Evolutionary conservation across 225 moss, liverwort and hornwort species (phyloP).

Genomic region (Ulota crispa): DNA sequence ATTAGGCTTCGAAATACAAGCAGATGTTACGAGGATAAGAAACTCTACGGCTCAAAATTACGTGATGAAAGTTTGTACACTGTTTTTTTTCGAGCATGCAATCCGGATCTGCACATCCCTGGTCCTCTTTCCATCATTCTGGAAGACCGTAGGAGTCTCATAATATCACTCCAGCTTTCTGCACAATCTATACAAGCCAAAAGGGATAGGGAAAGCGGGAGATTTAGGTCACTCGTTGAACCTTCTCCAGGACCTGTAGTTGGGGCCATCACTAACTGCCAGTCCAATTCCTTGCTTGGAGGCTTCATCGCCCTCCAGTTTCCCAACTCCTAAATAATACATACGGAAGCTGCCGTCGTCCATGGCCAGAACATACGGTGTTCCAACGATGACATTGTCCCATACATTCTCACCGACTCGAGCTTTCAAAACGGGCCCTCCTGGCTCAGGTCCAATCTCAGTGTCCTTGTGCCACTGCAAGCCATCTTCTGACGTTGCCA

Average conservation of each 20-base stretch:
- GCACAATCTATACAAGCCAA: constrained; percentile 14
- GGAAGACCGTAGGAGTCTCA: background rate
- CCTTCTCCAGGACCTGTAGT: constrained; percentile 58
- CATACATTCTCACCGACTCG: constrained; percentile 50
- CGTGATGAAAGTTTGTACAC: constrained; percentile 5
- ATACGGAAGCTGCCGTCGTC: constrained; percentile 57
- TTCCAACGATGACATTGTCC: constrained; percentile 56
- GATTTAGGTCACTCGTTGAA: constrained; percentile 35
- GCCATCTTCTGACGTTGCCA: constrained; percentile 54
- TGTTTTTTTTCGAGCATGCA: background rate
- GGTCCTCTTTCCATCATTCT: background rate
- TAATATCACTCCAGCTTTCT: constrained; percentile 6
- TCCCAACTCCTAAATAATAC: constrained; percentile 60
- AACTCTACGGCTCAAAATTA: background rate
- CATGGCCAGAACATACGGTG: constrained; percentile 52
- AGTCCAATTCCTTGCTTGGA: constrained; percentile 47
- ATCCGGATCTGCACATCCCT: background rate
- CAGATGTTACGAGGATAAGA: background rate
- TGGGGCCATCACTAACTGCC: constrained; percentile 52
- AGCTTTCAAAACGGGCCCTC: constrained; percentile 48
- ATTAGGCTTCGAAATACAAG: background rate
- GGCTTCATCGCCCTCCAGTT: constrained; percentile 46
- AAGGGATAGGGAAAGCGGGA: background rate
- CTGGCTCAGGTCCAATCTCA: constrained; percentile 45
- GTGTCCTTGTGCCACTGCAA: constrained; percentile 48